A percentile compares a stretch with the other conserved stretches of the same genome.
Evolutionary conservation across 2,329 filamentous ascomycete genomes (phyloP).

Genomic region (Chaetothyriales sp.): DNA sequence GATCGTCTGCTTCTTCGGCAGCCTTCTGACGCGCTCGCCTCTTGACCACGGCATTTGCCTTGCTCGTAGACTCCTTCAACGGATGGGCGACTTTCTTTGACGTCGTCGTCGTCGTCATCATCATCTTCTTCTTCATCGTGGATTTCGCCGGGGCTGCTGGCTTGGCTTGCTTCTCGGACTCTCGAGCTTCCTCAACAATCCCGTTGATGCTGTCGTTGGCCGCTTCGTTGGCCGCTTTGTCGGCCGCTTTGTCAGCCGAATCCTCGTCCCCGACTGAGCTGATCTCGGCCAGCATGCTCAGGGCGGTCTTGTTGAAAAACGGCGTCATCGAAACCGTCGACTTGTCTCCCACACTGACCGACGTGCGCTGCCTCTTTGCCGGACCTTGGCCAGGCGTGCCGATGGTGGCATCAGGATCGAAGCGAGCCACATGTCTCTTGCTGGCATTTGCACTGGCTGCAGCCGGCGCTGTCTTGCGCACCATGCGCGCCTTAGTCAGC

Average conservation of each 20-base stretch:
- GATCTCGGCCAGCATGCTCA: constrained; percentile 39
- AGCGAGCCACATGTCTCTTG: constrained; percentile 31
- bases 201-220: constrained; percentile 6
- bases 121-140: constrained; percentile 2
- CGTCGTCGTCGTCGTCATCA: constrained; percentile 2
- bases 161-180: constrained; percentile 4
- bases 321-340: constrained; percentile 89
- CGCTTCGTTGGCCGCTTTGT: constrained; percentile 3
- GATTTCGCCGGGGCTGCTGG: constrained; percentile 3
- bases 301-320: constrained; percentile 64
- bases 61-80: constrained; percentile 29
- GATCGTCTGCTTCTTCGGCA: constrained; percentile 18
- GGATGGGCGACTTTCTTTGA: constrained; percentile 2
- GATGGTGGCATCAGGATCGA: constrained; percentile 34
- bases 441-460: constrained; percentile 18
- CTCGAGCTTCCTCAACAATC: constrained; percentile 8
- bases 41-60: constrained; percentile 22
- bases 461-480: constrained; percentile 5
- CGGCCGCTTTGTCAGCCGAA: constrained; percentile 12
- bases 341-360: constrained; percentile 61
- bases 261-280: constrained; percentile 22
- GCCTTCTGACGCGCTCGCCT: constrained; percentile 17
- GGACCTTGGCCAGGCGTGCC: constrained; percentile 38
- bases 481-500: constrained; percentile 14
- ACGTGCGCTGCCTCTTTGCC: constrained; percentile 46